Conservation (phyloP, 164 flowering plant genomes). For the Paratinospora sagittata region DNA sequence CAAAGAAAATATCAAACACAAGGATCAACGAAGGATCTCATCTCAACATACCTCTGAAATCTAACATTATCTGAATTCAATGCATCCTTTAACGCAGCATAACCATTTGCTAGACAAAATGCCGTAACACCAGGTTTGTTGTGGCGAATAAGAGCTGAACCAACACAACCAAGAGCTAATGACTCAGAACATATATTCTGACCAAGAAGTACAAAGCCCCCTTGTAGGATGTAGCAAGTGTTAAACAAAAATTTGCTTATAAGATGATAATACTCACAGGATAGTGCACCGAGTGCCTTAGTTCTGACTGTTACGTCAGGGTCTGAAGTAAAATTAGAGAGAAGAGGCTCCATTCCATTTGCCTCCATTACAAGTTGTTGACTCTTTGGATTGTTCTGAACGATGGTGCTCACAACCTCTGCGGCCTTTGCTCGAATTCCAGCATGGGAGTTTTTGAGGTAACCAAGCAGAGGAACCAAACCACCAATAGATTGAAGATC, state of each 20-base stretch:
- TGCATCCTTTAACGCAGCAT: conserved; percentile 77
- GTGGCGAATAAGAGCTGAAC: conserved; percentile 76
- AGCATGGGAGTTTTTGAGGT: conserved; percentile 69
- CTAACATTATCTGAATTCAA: conserved; percentile 66
- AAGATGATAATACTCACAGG: conserved; percentile 49
- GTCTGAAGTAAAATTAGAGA: conserved; percentile 71
- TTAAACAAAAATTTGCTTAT: not conserved
- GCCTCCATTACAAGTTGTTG: conserved; percentile 98
- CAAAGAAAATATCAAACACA: not conserved
- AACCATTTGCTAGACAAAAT: conserved; percentile 92
- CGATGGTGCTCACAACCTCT: conserved; percentile 85
- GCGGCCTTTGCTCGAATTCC: conserved; percentile 89
- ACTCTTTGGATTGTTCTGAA: conserved; percentile 88
- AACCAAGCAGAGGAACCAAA: conserved; percentile 66
- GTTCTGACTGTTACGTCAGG: conserved; percentile 69
- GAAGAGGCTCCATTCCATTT: conserved; percentile 78
- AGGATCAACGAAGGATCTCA: not conserved
- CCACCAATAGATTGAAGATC: conserved; percentile 95
- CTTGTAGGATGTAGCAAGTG: not conserved
- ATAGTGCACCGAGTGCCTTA: conserved; percentile 93
- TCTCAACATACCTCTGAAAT: conserved; percentile 71
- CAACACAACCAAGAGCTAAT: conserved; percentile 2
- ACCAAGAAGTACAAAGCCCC: not conserved
- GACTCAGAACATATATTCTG: not conserved
- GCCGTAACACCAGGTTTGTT: conserved; percentile 82